These are phyloP conservation scores for Geotrichum carabidarum DNA, from an alignment of 1,139 yeast species.

Conservation along the genomic window DNA sequence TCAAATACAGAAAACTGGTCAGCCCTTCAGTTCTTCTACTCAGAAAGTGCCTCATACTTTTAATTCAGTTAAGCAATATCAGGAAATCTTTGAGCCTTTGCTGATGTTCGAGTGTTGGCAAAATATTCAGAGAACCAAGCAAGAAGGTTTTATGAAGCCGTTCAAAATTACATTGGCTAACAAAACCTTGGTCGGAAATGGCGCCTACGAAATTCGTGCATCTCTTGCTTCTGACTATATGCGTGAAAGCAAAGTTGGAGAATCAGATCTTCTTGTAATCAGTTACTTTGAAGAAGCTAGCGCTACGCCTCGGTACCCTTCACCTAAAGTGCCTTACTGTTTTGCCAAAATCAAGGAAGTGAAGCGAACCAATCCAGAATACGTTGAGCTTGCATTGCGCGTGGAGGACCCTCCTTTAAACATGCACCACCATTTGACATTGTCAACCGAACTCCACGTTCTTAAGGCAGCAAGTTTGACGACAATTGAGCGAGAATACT, in stretches of 20 bases:
- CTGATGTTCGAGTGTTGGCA: conserved; percentile 92
- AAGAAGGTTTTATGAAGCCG: conserved; percentile 58
- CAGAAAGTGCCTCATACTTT: conserved; percentile 47
- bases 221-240: conserved; percentile 55
- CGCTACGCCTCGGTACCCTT: conserved; percentile 20
- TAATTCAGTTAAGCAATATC: conserved; percentile 57
- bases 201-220: conserved; percentile 70
- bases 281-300: conserved; percentile 43
- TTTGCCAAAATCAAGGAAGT: conserved; percentile 74
- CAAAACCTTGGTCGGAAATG: conserved; percentile 20
- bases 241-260: conserved; percentile 54
- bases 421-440: conserved; percentile 13
- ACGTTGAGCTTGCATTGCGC: conserved; percentile 68
- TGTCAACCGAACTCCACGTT: conserved; percentile 45
- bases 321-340: conserved; percentile 43
- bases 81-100: conserved; percentile 66
- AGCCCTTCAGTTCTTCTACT: conserved; percentile 55
- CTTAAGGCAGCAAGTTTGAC: conserved; percentile 70
- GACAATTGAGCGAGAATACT: conserved; percentile 87
- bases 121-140: conserved; percentile 68
- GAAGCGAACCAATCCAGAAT: conserved; percentile 53
- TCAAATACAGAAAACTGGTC: conserved; percentile 44
- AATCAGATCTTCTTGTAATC: conserved; percentile 72
- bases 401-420: conserved; percentile 44
- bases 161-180: conserved; percentile 41